phyloP scores from a whole-genome alignment of 2,329 filamentous ascomycete genomes.

The Fusarium camptoceras region DNA sequence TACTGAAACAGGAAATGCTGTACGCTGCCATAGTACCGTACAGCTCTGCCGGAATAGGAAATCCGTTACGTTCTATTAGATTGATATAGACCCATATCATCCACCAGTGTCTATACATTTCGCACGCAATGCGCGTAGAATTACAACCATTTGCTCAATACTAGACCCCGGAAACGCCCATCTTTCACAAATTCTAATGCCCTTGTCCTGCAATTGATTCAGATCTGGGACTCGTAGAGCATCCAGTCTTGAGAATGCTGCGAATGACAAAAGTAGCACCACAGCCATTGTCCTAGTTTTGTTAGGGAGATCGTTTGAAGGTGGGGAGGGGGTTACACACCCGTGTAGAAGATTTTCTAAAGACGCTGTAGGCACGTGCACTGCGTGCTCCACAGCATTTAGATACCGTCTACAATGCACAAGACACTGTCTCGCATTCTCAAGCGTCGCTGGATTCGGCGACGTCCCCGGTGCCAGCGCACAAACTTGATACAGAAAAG shows the following conservation, averaged over 20 bases:
- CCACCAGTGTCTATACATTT: slow-evolving; percentile 37
- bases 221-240: slow-evolving; percentile 30
- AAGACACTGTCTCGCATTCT: slow-evolving; percentile 36
- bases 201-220: slow-evolving; percentile 35
- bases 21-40: background rate
- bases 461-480: slow-evolving; percentile 1
- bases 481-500: slow-evolving; percentile 35
- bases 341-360: slow-evolving; percentile 36
- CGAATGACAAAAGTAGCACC: slow-evolving; percentile 30
- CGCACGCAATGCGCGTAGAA: slow-evolving; percentile 32
- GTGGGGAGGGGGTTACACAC: background rate
- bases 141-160: slow-evolving; percentile 41
- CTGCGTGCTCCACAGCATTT: slow-evolving; percentile 28
- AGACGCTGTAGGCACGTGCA: slow-evolving; percentile 18
- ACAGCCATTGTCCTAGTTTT: slow-evolving; percentile 29
- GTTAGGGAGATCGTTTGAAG: background rate
- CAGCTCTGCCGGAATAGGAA: background rate
- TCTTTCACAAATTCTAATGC: slow-evolving; percentile 34
- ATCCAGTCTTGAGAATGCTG: slow-evolving; percentile 31
- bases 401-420: slow-evolving; percentile 33
- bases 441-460: slow-evolving; percentile 9
- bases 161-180: slow-evolving; percentile 39
- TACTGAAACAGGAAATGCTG: background rate
- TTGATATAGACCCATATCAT: fast-evolving
- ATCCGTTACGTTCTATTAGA: background rate